These are phyloP conservation scores for Trichoderma sp. DNA, from an alignment of 2,329 filamentous ascomycete genomes.

Conservation along the genomic window DNA sequence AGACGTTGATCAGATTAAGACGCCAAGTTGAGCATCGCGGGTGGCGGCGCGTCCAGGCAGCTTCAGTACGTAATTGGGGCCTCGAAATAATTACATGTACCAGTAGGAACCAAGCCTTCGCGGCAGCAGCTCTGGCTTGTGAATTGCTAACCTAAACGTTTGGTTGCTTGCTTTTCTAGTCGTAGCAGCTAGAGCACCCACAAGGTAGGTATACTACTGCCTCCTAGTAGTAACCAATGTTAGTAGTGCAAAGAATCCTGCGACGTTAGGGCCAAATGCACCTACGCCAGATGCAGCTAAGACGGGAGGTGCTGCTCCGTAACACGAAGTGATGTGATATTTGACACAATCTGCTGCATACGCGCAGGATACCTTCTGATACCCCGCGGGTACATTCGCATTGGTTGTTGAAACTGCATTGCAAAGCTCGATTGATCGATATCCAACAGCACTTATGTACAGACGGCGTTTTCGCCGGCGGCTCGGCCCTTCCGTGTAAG, in stretches of 20 bases:
- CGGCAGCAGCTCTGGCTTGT: not conserved
- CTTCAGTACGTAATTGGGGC: not conserved
- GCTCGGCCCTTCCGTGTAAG: conserved; percentile 24
- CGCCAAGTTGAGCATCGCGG: not conserved
- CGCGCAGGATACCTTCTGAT: not conserved
- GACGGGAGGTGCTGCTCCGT: not conserved
- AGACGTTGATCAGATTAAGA: not conserved
- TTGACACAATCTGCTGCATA: not conserved
- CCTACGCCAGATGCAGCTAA: not conserved
- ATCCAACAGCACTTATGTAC: not conserved
- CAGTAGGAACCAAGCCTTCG: not conserved
- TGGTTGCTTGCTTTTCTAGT: not conserved
- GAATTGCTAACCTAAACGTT: not conserved
- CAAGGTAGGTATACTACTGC: not conserved
- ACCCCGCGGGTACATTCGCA: not conserved
- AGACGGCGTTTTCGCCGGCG: conserved; percentile 14
- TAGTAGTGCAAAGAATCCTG: not conserved
- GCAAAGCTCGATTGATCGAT: not conserved
- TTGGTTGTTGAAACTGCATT: not conserved
- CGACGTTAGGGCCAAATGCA: not conserved
- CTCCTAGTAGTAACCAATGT: not conserved
- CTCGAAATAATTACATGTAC: not conserved
- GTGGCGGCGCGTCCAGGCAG: not conserved
- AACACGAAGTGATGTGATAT: not conserved
- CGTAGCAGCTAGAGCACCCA: not conserved